phyloP scores from a whole-genome alignment of 2,329 filamentous ascomycete genomes.

The Cladophialophora yegresii region DNA sequence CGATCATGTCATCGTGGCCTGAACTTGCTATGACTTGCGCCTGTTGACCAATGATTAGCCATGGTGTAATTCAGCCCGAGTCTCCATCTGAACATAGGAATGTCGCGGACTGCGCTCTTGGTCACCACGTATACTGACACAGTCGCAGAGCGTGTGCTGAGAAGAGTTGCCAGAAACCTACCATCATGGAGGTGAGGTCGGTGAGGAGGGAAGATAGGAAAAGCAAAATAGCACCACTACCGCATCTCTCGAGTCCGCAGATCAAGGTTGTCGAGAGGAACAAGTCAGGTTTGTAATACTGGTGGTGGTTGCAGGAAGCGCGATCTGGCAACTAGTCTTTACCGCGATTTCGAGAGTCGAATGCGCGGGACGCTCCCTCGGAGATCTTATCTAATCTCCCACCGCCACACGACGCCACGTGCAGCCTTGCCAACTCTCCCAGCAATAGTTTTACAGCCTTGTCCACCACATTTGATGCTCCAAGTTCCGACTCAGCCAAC shows the following conservation, averaged over 20 bases:
- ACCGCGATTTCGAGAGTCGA: neutral
- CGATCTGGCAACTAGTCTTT: slow-evolving; percentile 25
- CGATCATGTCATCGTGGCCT: slow-evolving; percentile 99
- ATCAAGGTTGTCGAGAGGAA: neutral
- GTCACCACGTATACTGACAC: neutral
- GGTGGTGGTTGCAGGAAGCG: slow-evolving; percentile 1
- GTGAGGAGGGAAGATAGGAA: neutral
- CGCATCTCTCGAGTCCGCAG: slow-evolving; percentile 15
- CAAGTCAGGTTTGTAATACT: no score
- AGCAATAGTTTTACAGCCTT: slow-evolving; percentile 12
- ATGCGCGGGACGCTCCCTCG: slow-evolving; percentile 8
- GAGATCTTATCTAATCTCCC: slow-evolving; percentile 21
- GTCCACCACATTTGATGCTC: neutral
- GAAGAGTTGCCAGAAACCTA: slow-evolving; percentile 9
- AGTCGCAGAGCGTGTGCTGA: neutral
- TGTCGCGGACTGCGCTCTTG: neutral
- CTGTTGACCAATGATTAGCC: slow-evolving; percentile 43
- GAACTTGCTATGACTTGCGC: slow-evolving; percentile 80
- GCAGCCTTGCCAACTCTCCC: slow-evolving; percentile 1
- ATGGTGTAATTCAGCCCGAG: neutral
- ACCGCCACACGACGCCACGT: neutral
- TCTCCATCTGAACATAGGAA: neutral
- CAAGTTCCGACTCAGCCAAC: neutral
- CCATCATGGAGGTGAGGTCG: slow-evolving; percentile 11
- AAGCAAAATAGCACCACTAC: slow-evolving; percentile 13